Evolutionary conservation across 306 rosid species (phyloP).

Genomic region (Cucurbita moschata): DNA sequence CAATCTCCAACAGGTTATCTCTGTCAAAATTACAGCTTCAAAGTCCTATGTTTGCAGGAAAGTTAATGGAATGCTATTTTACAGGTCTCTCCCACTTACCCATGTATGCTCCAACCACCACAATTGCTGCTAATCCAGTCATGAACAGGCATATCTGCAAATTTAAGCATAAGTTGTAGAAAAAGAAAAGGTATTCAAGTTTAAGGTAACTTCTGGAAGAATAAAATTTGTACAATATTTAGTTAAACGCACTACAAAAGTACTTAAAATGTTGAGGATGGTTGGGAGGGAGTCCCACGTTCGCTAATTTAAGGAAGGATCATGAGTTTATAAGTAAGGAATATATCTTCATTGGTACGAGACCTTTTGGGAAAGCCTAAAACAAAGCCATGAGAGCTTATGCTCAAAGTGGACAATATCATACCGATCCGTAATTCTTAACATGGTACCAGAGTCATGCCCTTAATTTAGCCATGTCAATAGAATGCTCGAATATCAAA

Average conservation of each 20-base stretch:
- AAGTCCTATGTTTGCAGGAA: not conserved
- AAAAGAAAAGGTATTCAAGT: not conserved
- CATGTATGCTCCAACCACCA: constrained; percentile 68
- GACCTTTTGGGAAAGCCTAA: too few species aligned
- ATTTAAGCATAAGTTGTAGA: constrained; percentile 2
- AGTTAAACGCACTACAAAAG: not conserved
- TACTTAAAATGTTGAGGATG: not conserved
- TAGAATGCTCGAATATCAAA: too few species aligned
- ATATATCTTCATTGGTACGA: too few species aligned
- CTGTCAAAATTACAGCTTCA: constrained; percentile 30
- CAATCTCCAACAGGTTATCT: constrained; percentile 86
- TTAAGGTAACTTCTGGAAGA: not conserved
- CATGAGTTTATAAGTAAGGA: too few species aligned
- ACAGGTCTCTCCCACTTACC: constrained; percentile 30
- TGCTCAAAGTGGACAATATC: too few species aligned
- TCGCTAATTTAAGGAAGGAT: too few species aligned
- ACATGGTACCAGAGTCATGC: too few species aligned
- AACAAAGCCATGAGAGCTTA: too few species aligned
- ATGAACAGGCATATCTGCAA: constrained; percentile 58
- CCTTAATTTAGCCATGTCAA: too few species aligned
- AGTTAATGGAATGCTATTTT: not conserved
- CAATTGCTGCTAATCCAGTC: constrained; percentile 55
- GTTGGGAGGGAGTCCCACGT: too few species aligned
- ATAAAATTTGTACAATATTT: not conserved
- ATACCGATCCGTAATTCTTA: too few species aligned